These are phyloP conservation scores for Arachis monticola DNA, from an alignment of 331 rosid species.

Conservation along the genomic window DNA sequence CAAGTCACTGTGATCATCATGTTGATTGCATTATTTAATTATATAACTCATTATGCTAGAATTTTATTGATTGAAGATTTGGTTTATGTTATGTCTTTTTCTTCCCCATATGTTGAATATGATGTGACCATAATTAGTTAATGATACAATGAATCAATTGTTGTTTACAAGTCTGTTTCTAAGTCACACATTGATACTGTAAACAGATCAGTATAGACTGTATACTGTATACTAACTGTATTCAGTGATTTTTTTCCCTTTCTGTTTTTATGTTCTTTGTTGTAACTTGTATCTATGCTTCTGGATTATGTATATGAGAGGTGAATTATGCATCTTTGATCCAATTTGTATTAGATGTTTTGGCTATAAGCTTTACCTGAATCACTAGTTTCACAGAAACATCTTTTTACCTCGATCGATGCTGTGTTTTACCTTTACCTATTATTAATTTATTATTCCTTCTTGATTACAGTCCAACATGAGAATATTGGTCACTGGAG, in stretches of 20 bases:
- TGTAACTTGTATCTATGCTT: background rate
- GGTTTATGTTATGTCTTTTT: too few relatives aligned
- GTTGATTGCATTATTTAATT: constrained; percentile 19
- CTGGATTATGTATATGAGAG: background rate
- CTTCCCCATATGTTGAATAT: too few relatives aligned
- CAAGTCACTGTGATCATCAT: background rate
- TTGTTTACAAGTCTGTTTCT: too few relatives aligned
- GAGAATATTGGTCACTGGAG: constrained; percentile 86
- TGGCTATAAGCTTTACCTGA: background rate
- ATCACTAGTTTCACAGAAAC: background rate
- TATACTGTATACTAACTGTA: too few relatives aligned
- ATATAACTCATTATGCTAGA: background rate
- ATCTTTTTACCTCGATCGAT: constrained; percentile 7
- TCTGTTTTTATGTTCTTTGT: background rate
- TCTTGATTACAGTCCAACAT: constrained; percentile 64
- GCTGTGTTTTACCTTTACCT: background rate
- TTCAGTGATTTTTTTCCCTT: background rate
- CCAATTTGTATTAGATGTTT: background rate
- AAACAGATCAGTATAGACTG: too few relatives aligned
- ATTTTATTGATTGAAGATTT: too few relatives aligned
- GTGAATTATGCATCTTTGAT: background rate
- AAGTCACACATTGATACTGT: too few relatives aligned
- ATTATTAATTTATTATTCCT: background rate
- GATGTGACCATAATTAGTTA: too few relatives aligned
- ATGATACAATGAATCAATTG: too few relatives aligned